These are phyloP conservation scores for Talaromyces pinophilus DNA, from an alignment of 2,329 filamentous ascomycete genomes.

Conservation along the genomic window DNA sequence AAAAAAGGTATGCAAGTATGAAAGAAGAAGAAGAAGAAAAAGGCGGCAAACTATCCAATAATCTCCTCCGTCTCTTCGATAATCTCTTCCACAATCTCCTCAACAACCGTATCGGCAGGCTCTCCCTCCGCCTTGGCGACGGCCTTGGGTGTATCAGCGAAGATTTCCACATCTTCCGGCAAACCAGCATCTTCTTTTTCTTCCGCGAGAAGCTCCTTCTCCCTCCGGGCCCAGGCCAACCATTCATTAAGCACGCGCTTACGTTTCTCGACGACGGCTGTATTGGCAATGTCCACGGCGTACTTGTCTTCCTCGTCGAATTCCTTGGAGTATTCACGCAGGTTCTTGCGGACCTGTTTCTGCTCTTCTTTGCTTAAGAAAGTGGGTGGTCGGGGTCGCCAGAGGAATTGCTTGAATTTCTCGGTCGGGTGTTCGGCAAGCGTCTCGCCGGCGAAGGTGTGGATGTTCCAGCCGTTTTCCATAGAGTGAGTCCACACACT, in stretches of 20 bases:
- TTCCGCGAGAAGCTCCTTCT: constrained; percentile 70
- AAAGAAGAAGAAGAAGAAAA: constrained; percentile 27
- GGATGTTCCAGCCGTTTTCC: constrained; percentile 98
- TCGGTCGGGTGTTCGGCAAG: constrained; percentile 90
- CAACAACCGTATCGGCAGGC: constrained; percentile 75
- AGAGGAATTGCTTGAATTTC: constrained; percentile 96
- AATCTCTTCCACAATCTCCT: constrained; percentile 86
- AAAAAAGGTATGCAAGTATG: constrained; percentile 17
- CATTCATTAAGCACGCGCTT: constrained; percentile 84
- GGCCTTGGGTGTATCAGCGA: constrained; percentile 54
- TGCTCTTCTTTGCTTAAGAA: constrained; percentile 95
- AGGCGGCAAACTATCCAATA: constrained; percentile 43
- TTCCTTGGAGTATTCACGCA: constrained; percentile 89
- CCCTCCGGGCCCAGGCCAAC: constrained; percentile 75
- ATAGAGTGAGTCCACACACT: constrained; percentile 98
- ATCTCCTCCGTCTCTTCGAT: constrained; percentile 82
- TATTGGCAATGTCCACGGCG: constrained; percentile 89
- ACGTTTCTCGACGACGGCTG: constrained; percentile 86
- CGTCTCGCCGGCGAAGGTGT: constrained; percentile 89
- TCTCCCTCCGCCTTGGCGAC: constrained; percentile 61
- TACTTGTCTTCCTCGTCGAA: constrained; percentile 96
- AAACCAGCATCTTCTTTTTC: constrained; percentile 70
- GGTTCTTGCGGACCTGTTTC: constrained; percentile 96
- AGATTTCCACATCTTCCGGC: constrained; percentile 61
- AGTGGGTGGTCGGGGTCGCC: constrained; percentile 89